Base-by-base conservation (phyloP, 139 green algal species). In the Astrephomene gubernaculifera region DNA sequence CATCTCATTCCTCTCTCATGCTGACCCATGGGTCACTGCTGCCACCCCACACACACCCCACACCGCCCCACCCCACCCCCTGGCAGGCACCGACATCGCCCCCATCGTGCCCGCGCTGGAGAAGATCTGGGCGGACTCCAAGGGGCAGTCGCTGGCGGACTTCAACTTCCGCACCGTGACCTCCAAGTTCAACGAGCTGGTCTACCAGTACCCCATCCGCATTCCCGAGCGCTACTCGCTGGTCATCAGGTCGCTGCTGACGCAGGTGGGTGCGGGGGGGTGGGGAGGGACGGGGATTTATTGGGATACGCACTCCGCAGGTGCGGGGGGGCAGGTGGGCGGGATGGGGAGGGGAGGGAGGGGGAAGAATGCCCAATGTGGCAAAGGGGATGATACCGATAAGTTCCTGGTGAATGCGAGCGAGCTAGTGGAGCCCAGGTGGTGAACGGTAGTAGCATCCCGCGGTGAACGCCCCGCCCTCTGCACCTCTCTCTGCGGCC, bases 101-200 rank as follows among this genome's bases (percentile, higher is more conserved):
- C 97, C 97, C 31, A 97, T 99, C 79, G 94, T 98, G 19, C 94
- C 95, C 6, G 97, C 97, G 17, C 89, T 99, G 78, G 97, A 99
- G 92, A 96, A 98, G 67, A 99, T 99, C 83, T 99, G 97, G 97
- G 87, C 94, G 27, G 96, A 99, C 92, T 94, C 86, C 54, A 93
- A 91, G 90, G 96, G 95, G 12, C 91, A 96, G 90, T 86, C 71
- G 64, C 87, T 99, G 83, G 87, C 91, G 0, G 94, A 97, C 84
- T 99, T 99, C 91, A 99, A 99, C 93, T 99, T 99, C 93, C 91
- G 86, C 70, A 92, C 94, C 52, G 97, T 99, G 3, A 99, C 97
- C 71, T 95, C 90, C 86, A 98, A 97, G 90, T 99, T 99, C 94
- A 99, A 99, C 85, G 94, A 99, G 93, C 93, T 99, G 4, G 96